Evolutionary conservation across 2,329 filamentous ascomycete genomes (phyloP), one percentile per base, ranked within the genome.

Genomic region (Fonsecaea nubica): DNA sequence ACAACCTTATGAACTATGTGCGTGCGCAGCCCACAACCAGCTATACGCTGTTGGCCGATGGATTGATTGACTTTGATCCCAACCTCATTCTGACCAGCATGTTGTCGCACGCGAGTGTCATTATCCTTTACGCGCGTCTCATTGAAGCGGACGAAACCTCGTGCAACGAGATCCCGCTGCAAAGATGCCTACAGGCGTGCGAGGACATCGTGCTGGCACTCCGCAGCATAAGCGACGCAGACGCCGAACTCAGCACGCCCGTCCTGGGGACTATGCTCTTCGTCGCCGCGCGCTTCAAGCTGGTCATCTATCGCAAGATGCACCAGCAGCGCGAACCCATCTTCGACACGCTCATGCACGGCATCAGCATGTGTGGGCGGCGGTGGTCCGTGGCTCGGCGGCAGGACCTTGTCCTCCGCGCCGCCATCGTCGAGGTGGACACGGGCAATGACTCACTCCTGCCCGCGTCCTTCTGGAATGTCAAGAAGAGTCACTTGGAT

Each of bases 271-370:
- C 52, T 4, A 65, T 72, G 54, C 35, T 73, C 38, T 72, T 70
- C 45, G 56, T 68, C 18, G 69, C 69, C 0, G 69, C 69, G 6
- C 59, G 72, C 12, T 71, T 72, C 61, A 69, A 69, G 53, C 45
- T 73, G 7, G 57, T 71, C 38, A 38, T 70, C n/a, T 71, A 71
- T 30, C 60, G 65, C 18, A 55, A 48, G 25, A 54, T 63, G 50
- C 40, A 60, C 13, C 58, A 63, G 42, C 25, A 10, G 3, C 59
- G 65, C 38, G 70, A 72, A 58, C 63, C 68, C 8, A 60, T 65
- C 33, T 73, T 73, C 54, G 72, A 73, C 59, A 58, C 64, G 15
- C 57, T 73, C 25, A 73, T 73, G 72, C 72, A 73, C 60, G 69
- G 63, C 2, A 64, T 73, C 63, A 72, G 70, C 48, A 73, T 73